Percentiles rank a stretch among this genome's conserved stretches.
These are phyloP conservation scores for Strobilomyces confusus DNA, from an alignment of 768 basidiomycete genomes.

Conservation along the genomic window DNA sequence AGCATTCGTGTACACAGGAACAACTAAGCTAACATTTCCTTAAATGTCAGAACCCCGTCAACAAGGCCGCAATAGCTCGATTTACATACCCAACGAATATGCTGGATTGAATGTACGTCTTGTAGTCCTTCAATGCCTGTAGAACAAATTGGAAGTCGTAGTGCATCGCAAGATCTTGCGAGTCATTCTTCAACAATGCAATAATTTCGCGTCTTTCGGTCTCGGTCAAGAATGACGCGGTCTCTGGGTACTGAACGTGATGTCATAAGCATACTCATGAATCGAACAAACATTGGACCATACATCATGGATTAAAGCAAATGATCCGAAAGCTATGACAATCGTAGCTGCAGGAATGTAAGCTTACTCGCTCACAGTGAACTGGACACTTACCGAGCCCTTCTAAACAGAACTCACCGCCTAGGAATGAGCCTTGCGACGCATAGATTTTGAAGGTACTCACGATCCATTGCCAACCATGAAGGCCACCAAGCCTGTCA, in stretches of 20 bases:
- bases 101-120: constrained; percentile 30
- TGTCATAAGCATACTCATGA: neutral
- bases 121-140: constrained; percentile 47
- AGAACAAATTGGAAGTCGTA: constrained; percentile 44
- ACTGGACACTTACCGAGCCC: neutral
- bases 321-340: neutral
- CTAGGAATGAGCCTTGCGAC: neutral
- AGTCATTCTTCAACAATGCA: constrained; percentile 39
- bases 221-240: neutral
- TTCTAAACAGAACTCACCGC: neutral
- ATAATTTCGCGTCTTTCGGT: neutral
- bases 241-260: neutral
- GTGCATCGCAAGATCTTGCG: constrained; percentile 42
- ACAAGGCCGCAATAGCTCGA: neutral
- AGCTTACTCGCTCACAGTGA: neutral
- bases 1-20: constrained; percentile 43
- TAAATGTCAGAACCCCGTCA: neutral
- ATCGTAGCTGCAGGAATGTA: neutral
- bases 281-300: neutral
- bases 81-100: constrained; percentile 40
- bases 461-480: neutral
- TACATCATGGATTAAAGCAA: neutral
- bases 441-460: neutral
- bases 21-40: constrained; percentile 31
- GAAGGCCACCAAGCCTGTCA: neutral